Conservation (phyloP, 495 filamentous ascomycete genomes). For the Annulohypoxylon stygium region DNA sequence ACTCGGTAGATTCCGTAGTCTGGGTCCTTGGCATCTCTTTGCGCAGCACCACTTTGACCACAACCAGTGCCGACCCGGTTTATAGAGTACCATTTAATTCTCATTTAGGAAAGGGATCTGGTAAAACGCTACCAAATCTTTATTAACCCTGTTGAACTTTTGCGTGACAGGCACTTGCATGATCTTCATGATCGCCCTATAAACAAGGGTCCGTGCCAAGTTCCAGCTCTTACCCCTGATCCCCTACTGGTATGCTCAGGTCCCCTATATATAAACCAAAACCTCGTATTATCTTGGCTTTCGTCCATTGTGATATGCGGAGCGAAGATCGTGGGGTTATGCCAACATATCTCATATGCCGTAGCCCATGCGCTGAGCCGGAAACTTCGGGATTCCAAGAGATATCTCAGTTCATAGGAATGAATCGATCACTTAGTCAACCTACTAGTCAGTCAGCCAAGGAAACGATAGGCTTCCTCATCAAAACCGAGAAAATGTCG, state of each 20-base stretch:
- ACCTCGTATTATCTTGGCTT: background rate
- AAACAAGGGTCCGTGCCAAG: conserved; percentile 2
- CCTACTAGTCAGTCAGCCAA: background rate
- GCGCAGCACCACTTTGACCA: background rate
- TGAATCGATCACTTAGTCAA: background rate
- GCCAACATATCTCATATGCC: background rate
- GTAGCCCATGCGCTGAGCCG: background rate
- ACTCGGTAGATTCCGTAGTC: background rate
- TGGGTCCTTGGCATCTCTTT: conserved; percentile 24
- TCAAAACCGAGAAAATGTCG: background rate
- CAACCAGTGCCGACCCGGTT: conserved; percentile 7
- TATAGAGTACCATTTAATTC: background rate
- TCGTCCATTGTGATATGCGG: background rate
- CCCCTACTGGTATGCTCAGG: background rate
- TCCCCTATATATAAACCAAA: conserved; percentile 3
- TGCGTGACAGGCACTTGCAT: conserved; percentile 17
- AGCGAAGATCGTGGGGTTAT: background rate
- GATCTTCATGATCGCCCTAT: conserved; percentile 4
- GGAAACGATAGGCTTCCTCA: background rate
- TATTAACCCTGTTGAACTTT: conserved; percentile 9
- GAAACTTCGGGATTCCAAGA: background rate
- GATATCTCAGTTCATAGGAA: background rate
- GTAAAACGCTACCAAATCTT: conserved; percentile 17
- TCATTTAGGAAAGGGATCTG: conserved; percentile 21
- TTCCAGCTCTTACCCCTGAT: conserved; percentile 12